Conservation (phyloP, 306 rosid genomes). For the Abrus precatorius region DNA sequence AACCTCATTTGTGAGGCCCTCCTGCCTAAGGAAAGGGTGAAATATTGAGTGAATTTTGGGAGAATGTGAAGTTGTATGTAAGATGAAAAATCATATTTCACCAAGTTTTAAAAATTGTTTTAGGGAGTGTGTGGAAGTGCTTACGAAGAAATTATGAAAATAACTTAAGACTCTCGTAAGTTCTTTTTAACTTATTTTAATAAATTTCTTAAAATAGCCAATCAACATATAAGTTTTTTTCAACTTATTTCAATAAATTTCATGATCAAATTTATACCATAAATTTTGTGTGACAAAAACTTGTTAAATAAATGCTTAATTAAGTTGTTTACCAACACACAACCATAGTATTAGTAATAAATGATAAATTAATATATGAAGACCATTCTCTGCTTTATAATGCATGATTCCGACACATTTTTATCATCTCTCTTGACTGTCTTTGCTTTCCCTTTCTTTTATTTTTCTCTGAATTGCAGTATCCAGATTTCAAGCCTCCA, state of each 20-base stretch:
- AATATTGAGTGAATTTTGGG: slow-evolving; percentile 4
- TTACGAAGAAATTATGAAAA: too few relatives aligned
- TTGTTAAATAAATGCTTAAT: too few relatives aligned
- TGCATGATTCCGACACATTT: slow-evolving; percentile 7
- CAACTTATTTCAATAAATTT: too few relatives aligned
- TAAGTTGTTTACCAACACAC: too few relatives aligned
- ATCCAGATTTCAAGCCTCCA: slow-evolving; percentile 98
- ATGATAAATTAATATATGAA: background rate
- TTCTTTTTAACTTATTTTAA: too few relatives aligned
- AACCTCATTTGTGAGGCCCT: background rate
- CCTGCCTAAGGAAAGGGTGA: slow-evolving; percentile 4
- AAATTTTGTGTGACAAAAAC: too few relatives aligned
- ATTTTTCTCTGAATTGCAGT: slow-evolving; percentile 60
- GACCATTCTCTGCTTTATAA: slow-evolving; percentile 20
- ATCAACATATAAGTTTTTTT: too few relatives aligned
- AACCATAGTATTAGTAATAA: background rate
- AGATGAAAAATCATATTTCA: background rate
- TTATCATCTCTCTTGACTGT: slow-evolving; percentile 11
- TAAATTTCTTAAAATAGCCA: too few relatives aligned
- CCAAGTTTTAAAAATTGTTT: background rate
- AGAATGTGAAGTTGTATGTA: slow-evolving; percentile 32
- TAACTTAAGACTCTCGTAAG: too few relatives aligned
- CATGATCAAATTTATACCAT: too few relatives aligned
- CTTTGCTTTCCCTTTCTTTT: background rate
- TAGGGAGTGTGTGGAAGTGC: too few relatives aligned